These are phyloP conservation scores for Thalassia testudinum DNA, from an alignment of 116 monocot species.

Conservation along the genomic window DNA sequence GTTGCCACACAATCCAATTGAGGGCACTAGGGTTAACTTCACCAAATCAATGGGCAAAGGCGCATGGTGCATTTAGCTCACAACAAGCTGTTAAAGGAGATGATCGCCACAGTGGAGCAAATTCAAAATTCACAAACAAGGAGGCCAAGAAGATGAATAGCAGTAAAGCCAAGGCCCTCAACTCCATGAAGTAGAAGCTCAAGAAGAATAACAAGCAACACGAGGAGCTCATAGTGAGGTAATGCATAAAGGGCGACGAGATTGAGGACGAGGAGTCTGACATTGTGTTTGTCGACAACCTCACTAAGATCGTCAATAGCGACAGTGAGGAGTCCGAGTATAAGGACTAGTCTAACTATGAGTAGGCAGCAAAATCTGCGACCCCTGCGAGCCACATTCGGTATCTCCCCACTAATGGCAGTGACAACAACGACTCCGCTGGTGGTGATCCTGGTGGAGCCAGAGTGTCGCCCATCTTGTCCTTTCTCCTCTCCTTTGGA, in stretches of 20 bases:
- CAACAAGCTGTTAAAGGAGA: slow-evolving; percentile 72
- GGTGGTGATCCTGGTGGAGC: too few relatives aligned
- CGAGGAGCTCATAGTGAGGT: slow-evolving; percentile 50
- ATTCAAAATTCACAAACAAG: slow-evolving; percentile 76
- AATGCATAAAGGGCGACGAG: slow-evolving; percentile 54
- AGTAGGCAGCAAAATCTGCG: too few relatives aligned
- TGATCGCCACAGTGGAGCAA: slow-evolving; percentile 68
- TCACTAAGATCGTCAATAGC: background rate
- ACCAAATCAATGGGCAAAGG: slow-evolving; percentile 14
- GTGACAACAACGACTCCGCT: too few relatives aligned
- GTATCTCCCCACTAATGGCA: too few relatives aligned
- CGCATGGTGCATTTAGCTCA: slow-evolving; percentile 54
- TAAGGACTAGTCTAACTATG: too few relatives aligned
- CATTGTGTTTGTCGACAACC: slow-evolving; percentile 12
- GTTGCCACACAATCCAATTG: slow-evolving; percentile 56
- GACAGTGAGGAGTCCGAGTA: too few relatives aligned
- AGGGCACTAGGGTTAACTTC: too few relatives aligned
- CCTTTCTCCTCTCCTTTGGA: too few relatives aligned
- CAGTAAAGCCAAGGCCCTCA: slow-evolving; percentile 81
- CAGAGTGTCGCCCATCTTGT: too few relatives aligned
- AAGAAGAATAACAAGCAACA: slow-evolving; percentile 94
- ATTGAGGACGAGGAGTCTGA: slow-evolving; percentile 10
- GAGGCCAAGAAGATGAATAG: slow-evolving; percentile 96
- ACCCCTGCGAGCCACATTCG: too few relatives aligned
- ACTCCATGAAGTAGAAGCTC: slow-evolving; percentile 89